phyloP scores from a whole-genome alignment of 305 asterid genomes.

The Fraxinus greggii region DNA sequence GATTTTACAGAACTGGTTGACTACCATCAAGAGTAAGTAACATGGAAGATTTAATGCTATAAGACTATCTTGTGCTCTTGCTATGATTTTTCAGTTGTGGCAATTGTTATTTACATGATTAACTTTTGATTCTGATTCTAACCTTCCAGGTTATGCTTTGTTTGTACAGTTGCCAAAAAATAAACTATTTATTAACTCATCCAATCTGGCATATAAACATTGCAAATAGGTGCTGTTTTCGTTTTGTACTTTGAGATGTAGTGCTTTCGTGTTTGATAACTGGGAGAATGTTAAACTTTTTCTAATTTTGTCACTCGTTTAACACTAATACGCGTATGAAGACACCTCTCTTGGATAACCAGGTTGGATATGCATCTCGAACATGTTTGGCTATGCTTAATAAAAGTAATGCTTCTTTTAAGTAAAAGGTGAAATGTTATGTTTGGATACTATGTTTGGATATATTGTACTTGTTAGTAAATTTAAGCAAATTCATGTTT shows the following conservation, averaged over 20 bases:
- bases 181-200: neutral
- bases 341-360: neutral
- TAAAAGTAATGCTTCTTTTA: neutral
- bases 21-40: constrained; percentile 94
- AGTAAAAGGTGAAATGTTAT: neutral
- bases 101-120: constrained; percentile 4
- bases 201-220: neutral
- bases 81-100: constrained; percentile 11
- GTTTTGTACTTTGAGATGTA: neutral
- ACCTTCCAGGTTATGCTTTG: neutral
- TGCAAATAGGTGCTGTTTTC: neutral
- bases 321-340: neutral
- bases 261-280: neutral
- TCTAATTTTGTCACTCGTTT: neutral
- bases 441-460: neutral
- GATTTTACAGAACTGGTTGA: constrained; percentile 94
- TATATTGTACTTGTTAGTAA: neutral
- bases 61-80: neutral
- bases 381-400: neutral
- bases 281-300: neutral
- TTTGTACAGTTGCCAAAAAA: neutral
- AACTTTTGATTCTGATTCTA: neutral
- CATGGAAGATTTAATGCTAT: constrained; percentile 10
- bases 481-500: neutral
- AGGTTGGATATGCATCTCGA: neutral